A percentile compares a stretch with the other conserved stretches of the same genome.
Conservation (phyloP, 2,329 filamentous ascomycete genomes). For the Dactylellina drechsleri region DNA sequence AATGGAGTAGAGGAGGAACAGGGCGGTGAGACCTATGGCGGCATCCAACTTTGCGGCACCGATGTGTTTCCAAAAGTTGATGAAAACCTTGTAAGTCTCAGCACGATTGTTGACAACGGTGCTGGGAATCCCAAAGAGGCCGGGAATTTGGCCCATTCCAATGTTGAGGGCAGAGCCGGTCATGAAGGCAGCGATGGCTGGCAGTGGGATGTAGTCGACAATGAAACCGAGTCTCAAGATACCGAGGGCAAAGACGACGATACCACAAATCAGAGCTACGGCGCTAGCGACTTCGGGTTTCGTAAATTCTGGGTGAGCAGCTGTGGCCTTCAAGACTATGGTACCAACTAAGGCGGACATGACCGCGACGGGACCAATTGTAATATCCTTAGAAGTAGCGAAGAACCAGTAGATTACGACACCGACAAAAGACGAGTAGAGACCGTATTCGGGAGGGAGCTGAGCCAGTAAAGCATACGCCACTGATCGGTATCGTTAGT, state of each 20-base stretch:
- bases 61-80: conserved; percentile 81
- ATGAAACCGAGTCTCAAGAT: conserved; percentile 85
- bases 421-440: conserved; percentile 96
- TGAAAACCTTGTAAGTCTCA: conserved; percentile 82
- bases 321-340: conserved; percentile 73
- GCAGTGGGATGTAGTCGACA: conserved; percentile 89
- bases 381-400: conserved; percentile 97
- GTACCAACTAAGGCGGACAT: conserved; percentile 91
- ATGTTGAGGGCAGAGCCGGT: conserved; percentile 94
- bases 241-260: conserved; percentile 80
- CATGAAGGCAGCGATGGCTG: conserved; percentile 94
- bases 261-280: conserved; percentile 79
- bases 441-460: conserved; percentile 81
- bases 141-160: conserved; percentile 81
- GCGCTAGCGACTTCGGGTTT: conserved; percentile 78
- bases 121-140: conserved; percentile 79
- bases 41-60: conserved; percentile 77
- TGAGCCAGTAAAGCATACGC: conserved; percentile 87
- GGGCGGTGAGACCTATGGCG: conserved; percentile 84
- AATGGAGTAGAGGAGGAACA: conserved; percentile 80
- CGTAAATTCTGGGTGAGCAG: conserved; percentile 68
- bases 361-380: conserved; percentile 94
- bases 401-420: conserved; percentile 97
- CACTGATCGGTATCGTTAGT: conserved; percentile 64
- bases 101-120: conserved; percentile 74